Evolutionary conservation across 192 early-diverging fungal genomes (phyloP).

Genomic region (Podila minutissima): DNA sequence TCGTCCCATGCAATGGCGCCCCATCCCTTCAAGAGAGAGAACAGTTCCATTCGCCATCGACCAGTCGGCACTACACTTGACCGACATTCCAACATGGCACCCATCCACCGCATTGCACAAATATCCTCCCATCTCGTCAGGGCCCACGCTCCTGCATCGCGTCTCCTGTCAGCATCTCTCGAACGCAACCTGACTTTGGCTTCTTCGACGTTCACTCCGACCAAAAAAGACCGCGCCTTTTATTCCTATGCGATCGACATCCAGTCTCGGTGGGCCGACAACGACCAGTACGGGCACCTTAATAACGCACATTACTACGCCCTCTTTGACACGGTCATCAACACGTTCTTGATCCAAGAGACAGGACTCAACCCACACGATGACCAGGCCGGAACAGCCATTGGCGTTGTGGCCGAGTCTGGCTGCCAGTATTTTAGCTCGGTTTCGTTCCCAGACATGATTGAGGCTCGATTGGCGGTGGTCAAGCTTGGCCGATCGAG

Average conservation of each 20-base stretch:
- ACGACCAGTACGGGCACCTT: conserved; percentile 69
- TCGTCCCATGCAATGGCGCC: no score
- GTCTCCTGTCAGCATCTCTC: neutral
- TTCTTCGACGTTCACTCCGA: neutral
- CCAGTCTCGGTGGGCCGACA: conserved; percentile 64
- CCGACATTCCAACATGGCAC: conserved; percentile 12
- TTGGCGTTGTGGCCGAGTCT: conserved; percentile 58
- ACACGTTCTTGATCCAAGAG: conserved; percentile 62
- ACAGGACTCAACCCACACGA: conserved; percentile 50
- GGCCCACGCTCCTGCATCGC: neutral
- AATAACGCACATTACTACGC: conserved; percentile 69
- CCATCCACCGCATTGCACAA: conserved; percentile 33
- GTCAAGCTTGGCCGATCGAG: conserved; percentile 58
- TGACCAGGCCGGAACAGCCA: conserved; percentile 29
- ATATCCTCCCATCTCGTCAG: conserved; percentile 21
- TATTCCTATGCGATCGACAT: conserved; percentile 46
- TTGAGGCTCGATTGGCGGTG: conserved; percentile 59
- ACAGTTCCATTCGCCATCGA: neutral
- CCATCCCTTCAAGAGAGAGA: neutral
- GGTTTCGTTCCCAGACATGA: conserved; percentile 58
- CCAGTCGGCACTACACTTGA: neutral
- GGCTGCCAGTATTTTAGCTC: conserved; percentile 53
- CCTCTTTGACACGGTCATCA: conserved; percentile 67
- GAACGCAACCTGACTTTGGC: conserved; percentile 17
- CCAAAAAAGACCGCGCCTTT: conserved; percentile 44